Base-by-base conservation (phyloP, 2,329 filamentous ascomycete genomes). In the Scytalidium lignicola region DNA sequence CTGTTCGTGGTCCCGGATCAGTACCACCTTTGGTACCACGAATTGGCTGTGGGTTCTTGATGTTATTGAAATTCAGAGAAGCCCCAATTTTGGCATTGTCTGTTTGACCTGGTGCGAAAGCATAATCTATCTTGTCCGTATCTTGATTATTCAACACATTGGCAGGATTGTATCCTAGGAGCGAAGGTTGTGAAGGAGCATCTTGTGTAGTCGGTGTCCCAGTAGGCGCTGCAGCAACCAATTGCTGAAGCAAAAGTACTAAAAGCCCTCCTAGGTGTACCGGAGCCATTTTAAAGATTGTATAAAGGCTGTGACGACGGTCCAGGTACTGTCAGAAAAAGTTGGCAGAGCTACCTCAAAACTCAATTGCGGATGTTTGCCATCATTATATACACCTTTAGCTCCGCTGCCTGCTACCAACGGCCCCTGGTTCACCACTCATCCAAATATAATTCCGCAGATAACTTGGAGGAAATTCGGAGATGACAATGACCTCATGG, bases 21-120 rank as follows among this genome's bases (percentile, higher is more conserved):
- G 73, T 76, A 2, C 63, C 67, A 12, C 78, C 79, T 10, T 57
- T 64, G 12, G 57, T 61, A 3, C 79, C 79, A 6, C 79, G 73
- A 41, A 81, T 73, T 1, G 79, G 79, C 59, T 82, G 75, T 0
- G 79, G 78, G 29, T 71, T 70, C 3, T 74, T 65, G 22, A 72
- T 70, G 47, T 71, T 65, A 44, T 74, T 69, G 54, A 83, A 79
- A 60, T 82, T 70, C 1, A 83, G 69, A 48, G 73, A 78, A 2
- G 73, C 58, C 0, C 79, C 80, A 13, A 79, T 65, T 9, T 75
- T 64, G 0, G 69, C 65, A 43, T 76, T 69, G 0, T 73, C 73
- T 1, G 71, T 71, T 57, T 83, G 79, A 0, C 74, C 77, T 0
- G 68, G 63, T 9, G 76, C 74, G 9, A 75, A 67, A 32, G 73